Evolutionary conservation across 2,329 filamentous ascomycete genomes (phyloP), one percentile per base, ranked within the genome.

Genomic region (Cladosporium cucumerinum): DNA sequence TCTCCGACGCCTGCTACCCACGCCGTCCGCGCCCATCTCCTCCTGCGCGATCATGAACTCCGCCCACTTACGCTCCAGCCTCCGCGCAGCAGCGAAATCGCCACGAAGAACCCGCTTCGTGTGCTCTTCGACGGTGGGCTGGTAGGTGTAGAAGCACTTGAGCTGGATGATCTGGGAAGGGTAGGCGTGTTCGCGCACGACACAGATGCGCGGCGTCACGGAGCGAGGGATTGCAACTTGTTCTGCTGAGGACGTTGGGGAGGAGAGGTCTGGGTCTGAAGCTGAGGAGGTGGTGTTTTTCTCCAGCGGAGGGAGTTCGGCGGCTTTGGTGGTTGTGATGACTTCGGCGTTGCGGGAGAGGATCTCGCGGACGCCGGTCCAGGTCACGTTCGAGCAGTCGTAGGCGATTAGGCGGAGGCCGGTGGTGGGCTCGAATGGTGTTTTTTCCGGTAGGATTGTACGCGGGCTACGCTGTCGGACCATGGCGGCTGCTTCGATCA

Each of bases 131-230:
- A 97, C 93, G 0, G 93, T 97, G 79, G 92, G 91, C 78, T 98
- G 94, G 86, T 92, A 97, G 49, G 90, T 92, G 76, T 96, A 96
- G 80, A 94, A 98, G 78, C 93, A 96, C 77, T 97, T 97, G 51
- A 98, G 84, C 6, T 87, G 83, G 66, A 98, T 92, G 65, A 96
- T 86, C 74, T 97, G 89, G 0, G 87, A 86, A 0, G 92, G 91
- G 71, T 89, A 93, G 0, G 84, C 84, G 11, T 82, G 68, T 57
- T 68, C 72, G 57, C 71, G 70, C 8, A 72, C 67, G 62, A 74
- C 68, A 61, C 73, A 69, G 25, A 75, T 69, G 14, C 72, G 69
- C n/a, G 70, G 68, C 32, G 61, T 60, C 18, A 49, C 25, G 5
- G 66, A 36, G 8, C 61, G 64, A 11, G 62, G 43, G 12, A 43